Conservation (phyloP, 129 eudicot species). For the Helichrysum umbraculigerum region DNA sequence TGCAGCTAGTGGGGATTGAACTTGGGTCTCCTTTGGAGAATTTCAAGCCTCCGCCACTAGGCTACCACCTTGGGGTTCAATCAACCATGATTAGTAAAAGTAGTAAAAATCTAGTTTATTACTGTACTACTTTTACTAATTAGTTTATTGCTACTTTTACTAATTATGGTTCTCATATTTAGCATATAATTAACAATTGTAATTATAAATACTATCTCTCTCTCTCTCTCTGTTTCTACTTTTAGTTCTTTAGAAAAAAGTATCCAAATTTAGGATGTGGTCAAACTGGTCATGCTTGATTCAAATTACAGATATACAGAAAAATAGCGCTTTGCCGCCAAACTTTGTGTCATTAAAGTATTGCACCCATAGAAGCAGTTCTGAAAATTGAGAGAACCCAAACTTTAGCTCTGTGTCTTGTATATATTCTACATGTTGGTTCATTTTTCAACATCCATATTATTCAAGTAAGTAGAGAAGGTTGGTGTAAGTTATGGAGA, state of each 20-base stretch:
- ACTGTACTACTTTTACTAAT: no score
- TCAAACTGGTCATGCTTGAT: constrained; percentile 16
- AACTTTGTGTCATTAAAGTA: constrained; percentile 14
- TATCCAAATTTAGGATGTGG: constrained; percentile 15
- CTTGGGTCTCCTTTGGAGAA: no score
- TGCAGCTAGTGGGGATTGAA: no score
- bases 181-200: no score
- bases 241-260: not conserved
- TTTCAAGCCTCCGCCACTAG: no score
- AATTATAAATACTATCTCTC: no score
- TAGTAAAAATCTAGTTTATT: no score
- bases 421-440: constrained; percentile 11
- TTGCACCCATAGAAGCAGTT: constrained; percentile 13
- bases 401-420: constrained; percentile 9
- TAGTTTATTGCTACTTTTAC: no score
- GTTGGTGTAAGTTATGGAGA: constrained; percentile 17
- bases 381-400: constrained; percentile 24
- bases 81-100: no score
- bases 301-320: constrained; percentile 25
- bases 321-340: constrained; percentile 34
- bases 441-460: constrained; percentile 1
- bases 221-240: not conserved
- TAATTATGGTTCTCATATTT: no score
- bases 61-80: no score
- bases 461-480: not conserved